Evolutionary conservation across 1,139 yeast species (phyloP), one percentile per base, ranked within the genome.

Genomic region (Nakaseomyces nivariensis): DNA sequence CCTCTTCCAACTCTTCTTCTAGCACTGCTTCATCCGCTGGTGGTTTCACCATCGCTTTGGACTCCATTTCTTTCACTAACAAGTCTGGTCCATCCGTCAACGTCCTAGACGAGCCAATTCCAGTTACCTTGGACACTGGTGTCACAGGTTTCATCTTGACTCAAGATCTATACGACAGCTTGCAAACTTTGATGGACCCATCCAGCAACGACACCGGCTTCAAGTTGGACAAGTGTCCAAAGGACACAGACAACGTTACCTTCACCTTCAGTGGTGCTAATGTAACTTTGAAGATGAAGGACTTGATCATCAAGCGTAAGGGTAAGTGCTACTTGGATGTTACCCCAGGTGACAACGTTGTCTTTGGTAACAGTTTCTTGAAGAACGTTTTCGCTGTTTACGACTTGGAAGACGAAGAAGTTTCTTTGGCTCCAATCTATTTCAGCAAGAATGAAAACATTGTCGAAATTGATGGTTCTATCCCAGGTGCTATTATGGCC

Each of bases 361-460:
- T 78, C n/a, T 63, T 86, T 22, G 96, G 96, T 46, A 95, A 85
- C 64, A 75, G 81, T 38, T 81, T 87, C 66, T 69, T 88, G 57
- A 75, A 87, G 54, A 72, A 77, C 50, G 88, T 85, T 10, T 88
- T 87, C 62, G 76, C 82, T 48, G 95, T 86, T 42, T 86, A 78
- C 58, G 94, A 88, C 67, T 69, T 85, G 55, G 88, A 83, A 27
- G 77, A 77, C 54, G 67, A 71, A 49, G 79, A 81, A 60, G 72
- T 88, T 31, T 81, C 83, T 0, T 52, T 88, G 52, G 96, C 94
- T 1, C 86, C 77, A 55, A 82, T 80, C 4, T 68, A 67, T 37
- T 66, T 44, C 41, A 37, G 48, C 38, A 50, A 76, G 5, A 55
- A 57, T 33, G 42, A 38, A 25, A 64, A 73, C 50, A 71, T 79